Evolutionary conservation across 495 filamentous ascomycete genomes (phyloP).

Genomic region (Symbiotaphrina buchneri): DNA sequence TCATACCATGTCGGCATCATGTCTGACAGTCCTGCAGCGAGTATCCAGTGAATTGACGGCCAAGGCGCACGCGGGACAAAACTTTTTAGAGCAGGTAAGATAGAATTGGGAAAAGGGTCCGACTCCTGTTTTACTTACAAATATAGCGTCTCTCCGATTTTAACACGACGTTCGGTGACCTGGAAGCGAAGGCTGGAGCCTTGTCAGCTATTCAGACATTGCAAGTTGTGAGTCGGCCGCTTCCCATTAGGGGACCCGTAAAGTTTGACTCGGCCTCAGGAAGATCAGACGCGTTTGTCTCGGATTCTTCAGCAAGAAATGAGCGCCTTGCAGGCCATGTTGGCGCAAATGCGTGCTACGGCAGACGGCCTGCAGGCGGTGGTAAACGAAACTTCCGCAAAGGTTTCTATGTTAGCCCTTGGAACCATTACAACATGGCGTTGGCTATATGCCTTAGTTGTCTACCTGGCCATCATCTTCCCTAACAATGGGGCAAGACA

Average conservation of each 20-base stretch:
- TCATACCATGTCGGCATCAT: slow-evolving; percentile 11
- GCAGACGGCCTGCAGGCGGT: slow-evolving; percentile 18
- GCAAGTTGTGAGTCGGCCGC: slow-evolving; percentile 14
- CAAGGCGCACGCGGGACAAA: slow-evolving; percentile 4
- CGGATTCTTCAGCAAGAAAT: slow-evolving; percentile 16
- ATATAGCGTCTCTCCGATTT: slow-evolving; percentile 16
- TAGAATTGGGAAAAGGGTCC: not conserved
- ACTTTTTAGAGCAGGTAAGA: slow-evolving; percentile 6
- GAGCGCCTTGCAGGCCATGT: slow-evolving; percentile 15
- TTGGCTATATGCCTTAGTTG: too few relatives aligned
- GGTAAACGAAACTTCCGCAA: slow-evolving; percentile 18
- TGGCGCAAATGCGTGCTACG: slow-evolving; percentile 15
- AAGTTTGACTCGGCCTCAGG: too few relatives aligned
- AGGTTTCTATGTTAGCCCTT: too few relatives aligned
- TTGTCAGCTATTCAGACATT: slow-evolving; percentile 16
- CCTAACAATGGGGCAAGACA: too few relatives aligned
- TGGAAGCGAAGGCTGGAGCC: slow-evolving; percentile 14
- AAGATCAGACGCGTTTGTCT: slow-evolving; percentile 14
- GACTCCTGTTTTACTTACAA: not conserved
- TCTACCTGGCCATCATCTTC: too few relatives aligned
- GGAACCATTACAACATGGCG: too few relatives aligned
- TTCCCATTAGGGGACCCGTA: too few relatives aligned
- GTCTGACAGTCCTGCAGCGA: slow-evolving; percentile 12
- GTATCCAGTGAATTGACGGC: slow-evolving; percentile 10
- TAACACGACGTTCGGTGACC: slow-evolving; percentile 14